Evolutionary conservation across 2,329 filamentous ascomycete species (phyloP), one percentile per base, ranked within the genome.

Genomic region (Delphinella strobiligena): DNA sequence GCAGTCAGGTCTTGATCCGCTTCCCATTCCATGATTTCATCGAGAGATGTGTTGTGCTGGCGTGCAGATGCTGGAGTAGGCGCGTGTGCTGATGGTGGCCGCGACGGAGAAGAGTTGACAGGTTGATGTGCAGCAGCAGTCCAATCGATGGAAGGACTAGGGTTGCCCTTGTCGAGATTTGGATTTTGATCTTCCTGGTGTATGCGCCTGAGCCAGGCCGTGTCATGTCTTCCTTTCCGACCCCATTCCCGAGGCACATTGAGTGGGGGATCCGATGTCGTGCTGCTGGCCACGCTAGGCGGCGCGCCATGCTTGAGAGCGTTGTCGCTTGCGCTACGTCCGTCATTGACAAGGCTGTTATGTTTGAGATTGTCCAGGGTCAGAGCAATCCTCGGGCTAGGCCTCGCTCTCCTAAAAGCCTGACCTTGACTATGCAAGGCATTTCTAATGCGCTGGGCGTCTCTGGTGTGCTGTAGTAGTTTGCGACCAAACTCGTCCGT

Each of bases 181-280:
- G 12, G 12, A 22, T 43, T 33, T 17, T 44, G 48, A 9, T 32
- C 7, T 4, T 37, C 15, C 12, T 29, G 11, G 19, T 42, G 14
- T 35, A 64, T 61, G 31, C 56, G 51, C n/a, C 60, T 50, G 49
- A 67, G 53, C 64, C 65, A 69, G 44, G 64, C 55, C 17, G 55
- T 54, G 34, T 51, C 56, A 8, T 54, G 49, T 40, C 61, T 60
- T 18, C 54, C 61, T 49, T 64, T 68, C 40, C 63, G 52, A n/a
- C 66, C 67, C 67, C 68, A 71, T 45, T 61, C 53, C 31, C 57
- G 50, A 29, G 67, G 68, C 42, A 62, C 52, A 27, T 63, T 62
- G 29, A 68, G 46, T 3, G 64, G 61, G 17, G 64, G 64, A 40
- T 67, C 63, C 19, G 59, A 62, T 19, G 46, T 47, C 19, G 54